Evolutionary conservation across 192 early-diverging fungal genomes (phyloP).

Genomic region (Helicostylum pulchrum): DNA sequence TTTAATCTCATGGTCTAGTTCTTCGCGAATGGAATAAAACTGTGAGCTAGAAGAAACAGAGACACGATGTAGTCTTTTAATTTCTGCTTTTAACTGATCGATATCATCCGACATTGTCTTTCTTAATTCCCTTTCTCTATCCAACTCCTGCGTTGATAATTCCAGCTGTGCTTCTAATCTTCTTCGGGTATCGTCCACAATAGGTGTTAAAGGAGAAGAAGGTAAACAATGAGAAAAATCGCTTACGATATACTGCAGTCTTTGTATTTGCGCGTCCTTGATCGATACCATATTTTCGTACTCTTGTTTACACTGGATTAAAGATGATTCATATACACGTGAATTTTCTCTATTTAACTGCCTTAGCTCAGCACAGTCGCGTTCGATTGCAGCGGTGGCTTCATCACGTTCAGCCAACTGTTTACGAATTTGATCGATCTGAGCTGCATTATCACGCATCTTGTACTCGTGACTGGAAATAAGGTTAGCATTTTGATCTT

Average conservation of each 20-base stretch:
- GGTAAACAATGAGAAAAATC: background rate
- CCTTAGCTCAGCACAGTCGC: conserved; percentile 36
- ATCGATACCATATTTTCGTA: conserved; percentile 23
- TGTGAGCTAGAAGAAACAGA: conserved; percentile 6
- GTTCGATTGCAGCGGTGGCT: conserved; percentile 24
- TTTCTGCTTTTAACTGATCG: conserved; percentile 8
- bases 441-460: conserved; percentile 19
- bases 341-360: conserved; percentile 40
- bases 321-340: conserved; percentile 38
- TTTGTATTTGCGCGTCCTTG: conserved; percentile 29
- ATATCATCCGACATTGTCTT: background rate
- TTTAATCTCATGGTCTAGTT: conserved; percentile 21
- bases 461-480: background rate
- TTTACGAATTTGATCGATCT: conserved; percentile 27
- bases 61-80: background rate
- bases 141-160: conserved; percentile 10
- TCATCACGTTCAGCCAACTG: conserved; percentile 20
- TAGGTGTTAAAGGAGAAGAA: background rate
- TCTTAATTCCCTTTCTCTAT: background rate
- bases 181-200: conserved; percentile 5
- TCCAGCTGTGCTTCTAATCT: conserved; percentile 36
- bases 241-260: conserved; percentile 9
- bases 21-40: conserved; percentile 9
- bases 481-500: background rate
- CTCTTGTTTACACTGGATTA: conserved; percentile 38